Evolutionary conservation across 768 basidiomycete species (phyloP), one percentile per base, ranked within the genome.

Genomic region (Pluteus cervinus): DNA sequence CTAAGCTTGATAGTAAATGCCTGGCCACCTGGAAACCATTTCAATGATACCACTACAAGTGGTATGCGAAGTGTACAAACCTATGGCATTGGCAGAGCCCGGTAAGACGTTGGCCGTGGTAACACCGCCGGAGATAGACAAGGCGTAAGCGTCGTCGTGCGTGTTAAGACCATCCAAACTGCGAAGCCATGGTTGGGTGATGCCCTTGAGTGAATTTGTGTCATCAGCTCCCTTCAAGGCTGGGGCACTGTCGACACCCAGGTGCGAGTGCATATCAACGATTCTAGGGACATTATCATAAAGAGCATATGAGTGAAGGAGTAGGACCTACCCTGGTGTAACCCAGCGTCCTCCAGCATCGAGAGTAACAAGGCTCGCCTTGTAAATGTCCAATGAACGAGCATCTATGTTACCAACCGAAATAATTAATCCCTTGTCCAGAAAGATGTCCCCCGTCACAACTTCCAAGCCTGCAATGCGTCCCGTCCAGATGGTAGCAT

Each of bases 1-100:
- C 90, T 71, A 12, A 86, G 60, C 57, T 92, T 92, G 50, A 92
- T 76, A 33, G 79, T 71, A 51, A 89, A 92, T 0, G 86, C 87
- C 53, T 90, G 87, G 7, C 88, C 88, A 34, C 84, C 86, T 70
- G 42, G 36, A 10, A 44, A 10, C 8, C 4, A 7, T 41, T 16
- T 43, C 8, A 47, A 41, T 20, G 17, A n/a, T 10, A 31, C 20
- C 33, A 29, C 9, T 8, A 24, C 24, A 43, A 16, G 12, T 1
- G 5, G 28, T 8, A 10, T 1, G 17, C 16, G 8, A 38, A n/a
- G 15, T 11, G 7, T 17, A 30, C 29, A 10, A 41, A 73, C 74
- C 75, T 38, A 81, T 78, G 4, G 76, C 75, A 48, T 79, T 68
- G 3, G 74, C 79, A 29, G 75, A 80, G 1, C 86, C 87, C 12